Evolutionary conservation across 2,329 filamentous ascomycete genomes (phyloP).

Genomic region (Paecilomyces dactylethromorphus): DNA sequence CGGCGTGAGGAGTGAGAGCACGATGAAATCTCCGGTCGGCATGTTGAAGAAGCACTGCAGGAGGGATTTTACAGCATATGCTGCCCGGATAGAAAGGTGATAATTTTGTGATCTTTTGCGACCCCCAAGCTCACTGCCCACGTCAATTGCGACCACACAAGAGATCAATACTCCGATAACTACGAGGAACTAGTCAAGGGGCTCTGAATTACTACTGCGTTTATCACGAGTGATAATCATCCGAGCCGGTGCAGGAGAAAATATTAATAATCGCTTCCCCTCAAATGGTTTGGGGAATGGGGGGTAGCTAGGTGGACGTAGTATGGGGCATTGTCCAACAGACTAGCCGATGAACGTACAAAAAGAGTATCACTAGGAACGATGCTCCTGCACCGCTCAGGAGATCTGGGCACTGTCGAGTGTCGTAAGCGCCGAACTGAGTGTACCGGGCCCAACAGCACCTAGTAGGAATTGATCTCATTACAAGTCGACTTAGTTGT

Average conservation of each 20-base stretch:
- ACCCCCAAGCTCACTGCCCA: background rate
- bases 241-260: background rate
- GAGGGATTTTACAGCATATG: background rate
- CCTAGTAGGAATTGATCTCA: no score
- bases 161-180: background rate
- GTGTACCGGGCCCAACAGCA: background rate
- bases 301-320: background rate
- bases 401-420: background rate
- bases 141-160: background rate
- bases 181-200: background rate
- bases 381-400: background rate
- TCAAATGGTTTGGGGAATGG: background rate
- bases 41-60: background rate
- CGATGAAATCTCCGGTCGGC: background rate
- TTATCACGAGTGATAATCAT: background rate
- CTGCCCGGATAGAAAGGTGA: background rate
- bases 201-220: background rate
- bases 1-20: background rate
- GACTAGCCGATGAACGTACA: background rate
- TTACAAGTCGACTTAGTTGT: background rate
- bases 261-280: background rate
- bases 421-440: background rate
- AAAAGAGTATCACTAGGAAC: background rate
- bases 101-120: no score
- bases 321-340: background rate